Evolutionary conservation across 1,284 basidiomycete genomes (phyloP), one percentile per base, ranked within the genome.

Genomic region (Apiotrichum gamsii): DNA sequence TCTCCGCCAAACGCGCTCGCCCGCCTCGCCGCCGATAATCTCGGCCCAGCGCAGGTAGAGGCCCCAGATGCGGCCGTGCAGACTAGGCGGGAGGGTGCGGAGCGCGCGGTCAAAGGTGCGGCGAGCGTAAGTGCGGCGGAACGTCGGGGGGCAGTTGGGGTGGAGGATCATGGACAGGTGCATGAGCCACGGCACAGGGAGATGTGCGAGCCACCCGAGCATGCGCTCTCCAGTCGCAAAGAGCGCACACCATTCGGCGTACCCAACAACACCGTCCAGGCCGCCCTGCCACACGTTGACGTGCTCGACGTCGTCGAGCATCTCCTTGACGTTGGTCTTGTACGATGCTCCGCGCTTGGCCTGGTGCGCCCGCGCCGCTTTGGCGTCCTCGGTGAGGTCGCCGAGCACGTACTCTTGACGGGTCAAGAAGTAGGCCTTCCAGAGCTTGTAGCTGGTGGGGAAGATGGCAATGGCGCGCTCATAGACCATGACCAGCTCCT

Each of bases 41-140:
- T 95, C 90, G 3, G 93, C 87, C 90, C 91, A 97, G 8, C 87
- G 77, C n/a, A 99, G 80, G 70, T 96, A 98, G 41, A 87, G 78
- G 18, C 86, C 82, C 95, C 95, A 99, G 56, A 98, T 81, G 32
- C 91, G 84, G 14, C 82, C 81, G 67, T 99, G 95, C n/a, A 97
- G 77, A 38, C 90, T 91, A 4, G 90, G 91, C 5, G 91, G 88
- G 6, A 99, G 80, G 0, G 93, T 93, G 41, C 95, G 84, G 23
- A 99, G 75, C 1, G 94, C 90, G 43, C 95, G 84, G 74, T 99
- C 95, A 65, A 89, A 98, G 0, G 93, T 95, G 54, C 84, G 80
- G 16, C 94, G 82, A 5, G 91, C 91, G 70, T 98, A 94, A 0
- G 90, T 90, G 61, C 87, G 78, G 14, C 87, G 85, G 49, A 98